Conservation (phyloP, 495 filamentous ascomycete species). For the Lasiosphaeris hirsuta region DNA sequence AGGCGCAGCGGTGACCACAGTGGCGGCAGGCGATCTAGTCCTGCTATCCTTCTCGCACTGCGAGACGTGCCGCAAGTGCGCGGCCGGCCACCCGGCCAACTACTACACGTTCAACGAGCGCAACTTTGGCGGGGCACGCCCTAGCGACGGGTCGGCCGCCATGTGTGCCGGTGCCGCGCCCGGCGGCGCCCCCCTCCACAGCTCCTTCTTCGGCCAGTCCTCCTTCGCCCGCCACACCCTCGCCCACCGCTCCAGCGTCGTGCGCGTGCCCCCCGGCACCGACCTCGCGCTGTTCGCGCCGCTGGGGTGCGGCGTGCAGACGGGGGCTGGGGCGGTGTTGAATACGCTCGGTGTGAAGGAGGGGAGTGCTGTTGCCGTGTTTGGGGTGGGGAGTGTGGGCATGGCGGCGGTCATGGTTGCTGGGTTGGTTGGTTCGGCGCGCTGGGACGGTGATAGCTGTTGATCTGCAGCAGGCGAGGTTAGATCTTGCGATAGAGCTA, state of each 20-base stretch:
- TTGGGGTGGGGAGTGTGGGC: slow-evolving; percentile 71
- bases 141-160: slow-evolving; percentile 9
- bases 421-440: slow-evolving; percentile 27
- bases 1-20: slow-evolving; percentile 50
- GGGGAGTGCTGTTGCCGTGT: slow-evolving; percentile 63
- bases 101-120: slow-evolving; percentile 46
- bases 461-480: slow-evolving; percentile 57
- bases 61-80: slow-evolving; percentile 51
- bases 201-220: slow-evolving; percentile 52
- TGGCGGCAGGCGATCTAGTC: slow-evolving; percentile 62
- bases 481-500: slow-evolving; percentile 58
- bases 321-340: slow-evolving; percentile 43
- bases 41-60: slow-evolving; percentile 45
- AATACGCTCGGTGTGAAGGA: slow-evolving; percentile 42
- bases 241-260: slow-evolving; percentile 27
- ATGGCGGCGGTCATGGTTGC: slow-evolving; percentile 66
- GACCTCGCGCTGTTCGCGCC: slow-evolving; percentile 39
- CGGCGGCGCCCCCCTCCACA: slow-evolving; percentile 54
- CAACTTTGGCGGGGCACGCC: slow-evolving; percentile 39
- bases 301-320: slow-evolving; percentile 49
- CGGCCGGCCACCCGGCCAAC: slow-evolving; percentile 59
- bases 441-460: slow-evolving; percentile 58
- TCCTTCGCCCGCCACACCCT: slow-evolving; percentile 44
- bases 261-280: slow-evolving; percentile 25
- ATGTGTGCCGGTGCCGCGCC: slow-evolving; percentile 52